Base-by-base conservation (phyloP, 1,139 yeast species). In the Debaryomyces sp. region DNA sequence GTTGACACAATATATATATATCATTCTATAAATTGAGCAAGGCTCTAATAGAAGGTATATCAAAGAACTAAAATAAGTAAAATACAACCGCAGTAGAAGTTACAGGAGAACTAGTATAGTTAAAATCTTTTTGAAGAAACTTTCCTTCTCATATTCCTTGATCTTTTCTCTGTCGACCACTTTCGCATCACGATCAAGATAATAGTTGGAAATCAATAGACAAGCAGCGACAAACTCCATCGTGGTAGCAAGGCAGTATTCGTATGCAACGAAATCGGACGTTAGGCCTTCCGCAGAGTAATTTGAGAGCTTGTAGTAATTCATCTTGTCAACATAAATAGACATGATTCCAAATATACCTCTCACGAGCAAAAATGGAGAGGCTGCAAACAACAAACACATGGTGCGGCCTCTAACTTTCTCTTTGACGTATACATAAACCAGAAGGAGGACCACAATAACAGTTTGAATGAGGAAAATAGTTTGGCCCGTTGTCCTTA, bases 301-400 rank as follows among this genome's bases (percentile, higher is more conserved):
- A 54, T 71, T 72, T n/a, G 57, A 34, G 27, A 65, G 48, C 38
- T 59, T 51, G 48, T 55, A 68, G 54, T 71, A 70, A 55, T 69
- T 62, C 74, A 71, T 69, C 23, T 59, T 54, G 15, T 50, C 44
- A 38, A 70, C 54, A 50, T 56, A 68, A 44, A 68, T 64, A 6
- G 73, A 58, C 44, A 70, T 50, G 8, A 70, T 48, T 6, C 75
- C 75, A 52, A 64, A 71, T n/a, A 67, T 57, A 43, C 73, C 73
- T 52, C 75, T 57, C 12, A 67, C 64, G 4, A 59, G 22, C 32
- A 66, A 50, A 49, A 67, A 65, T 1, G 70, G 73, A 12, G 60
- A 54, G 1, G 64, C 64, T 5, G 57, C 30, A 44, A 63, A 57
- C 3, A 68, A 59, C 12, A 64, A 48, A 15, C 48, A 46, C 8